Evolutionary conservation across 1,284 basidiomycete genomes (phyloP), one percentile per base, ranked within the genome.

Genomic region (Fomitiporia mediterranea): DNA sequence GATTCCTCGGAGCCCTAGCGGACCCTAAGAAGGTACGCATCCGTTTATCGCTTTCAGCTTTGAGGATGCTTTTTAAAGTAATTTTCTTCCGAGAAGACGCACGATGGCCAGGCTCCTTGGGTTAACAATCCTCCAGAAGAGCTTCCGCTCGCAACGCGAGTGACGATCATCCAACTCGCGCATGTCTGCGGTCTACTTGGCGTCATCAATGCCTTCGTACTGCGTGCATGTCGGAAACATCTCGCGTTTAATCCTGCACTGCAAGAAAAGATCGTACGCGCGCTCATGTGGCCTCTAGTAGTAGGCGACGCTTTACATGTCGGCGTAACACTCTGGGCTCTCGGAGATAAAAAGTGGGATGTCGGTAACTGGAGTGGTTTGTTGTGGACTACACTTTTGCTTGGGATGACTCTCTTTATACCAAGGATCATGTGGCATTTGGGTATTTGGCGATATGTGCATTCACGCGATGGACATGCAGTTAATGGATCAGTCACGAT

Each of bases 31-130:
- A 76, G 64, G 86, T 84, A 70, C 69, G 69, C 63, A 7, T 69
- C n/a, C 61, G 23, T 55, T 21, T 59, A 37, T 27, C 9, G 46
- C n/a, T n/a, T n/a, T n/a, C n/a, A n/a, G n/a, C 42, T 55, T 59
- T 51, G 55, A 42, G n/a, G 27, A 55, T 25, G 46, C 38, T 15
- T 35, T 47, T 35, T 42, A 35, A 52, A 23, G 32, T 46, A 17
- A 35, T 30, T 28, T 38, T 50, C 28, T 48, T 53, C 44, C 56
- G 56, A 23, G 6, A 63, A 89, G 86, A 78, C 79, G 3, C 82
- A 89, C 62, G 84, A 88, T 62, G 70, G 76, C 40, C 87, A 89
- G 68, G 87, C 86, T 5, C 84, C 86, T 25, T 89, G 86, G 86
- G 76, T 81, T 25, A 54, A 67, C 19, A 69, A 73, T n/a, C 79